phyloP scores from a whole-genome alignment of 1,139 yeast species.

The Wickerhamomyces sp. region DNA sequence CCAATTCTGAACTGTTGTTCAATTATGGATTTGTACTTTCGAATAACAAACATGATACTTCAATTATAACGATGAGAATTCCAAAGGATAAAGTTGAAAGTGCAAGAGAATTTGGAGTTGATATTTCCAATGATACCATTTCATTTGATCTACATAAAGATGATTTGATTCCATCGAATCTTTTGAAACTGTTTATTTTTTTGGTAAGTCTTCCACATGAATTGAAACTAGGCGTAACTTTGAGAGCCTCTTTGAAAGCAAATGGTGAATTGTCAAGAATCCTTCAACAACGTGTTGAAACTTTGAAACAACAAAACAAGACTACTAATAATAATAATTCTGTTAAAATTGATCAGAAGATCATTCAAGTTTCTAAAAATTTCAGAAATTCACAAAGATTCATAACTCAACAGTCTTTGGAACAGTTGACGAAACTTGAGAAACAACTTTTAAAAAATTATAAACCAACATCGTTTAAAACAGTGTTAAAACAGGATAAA shows the following conservation, averaged over 20 bases:
- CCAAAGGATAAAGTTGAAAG: conserved; percentile 29
- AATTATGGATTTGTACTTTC: conserved; percentile 67
- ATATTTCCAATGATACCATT: conserved; percentile 36
- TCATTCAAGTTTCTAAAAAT: conserved; percentile 29
- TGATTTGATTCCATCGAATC: conserved; percentile 37
- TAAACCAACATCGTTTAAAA: conserved; percentile 49
- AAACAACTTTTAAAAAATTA: conserved; percentile 41
- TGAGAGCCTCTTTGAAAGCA: conserved; percentile 57
- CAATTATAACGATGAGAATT: conserved; percentile 50
- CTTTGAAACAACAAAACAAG: too few relatives aligned
- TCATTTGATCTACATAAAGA: conserved; percentile 29
- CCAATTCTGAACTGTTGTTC: conserved; percentile 62
- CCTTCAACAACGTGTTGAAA: conserved; percentile 39
- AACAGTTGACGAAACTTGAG: conserved; percentile 44
- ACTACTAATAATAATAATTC: conserved; percentile 9
- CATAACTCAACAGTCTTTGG: conserved; percentile 41
- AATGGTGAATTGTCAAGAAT: conserved; percentile 51
- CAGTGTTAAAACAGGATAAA: conserved; percentile 49
- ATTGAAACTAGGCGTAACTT: conserved; percentile 30
- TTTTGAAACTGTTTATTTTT: conserved; percentile 48
- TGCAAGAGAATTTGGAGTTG: conserved; percentile 36
- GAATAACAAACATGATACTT: conserved; percentile 57
- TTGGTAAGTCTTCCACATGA: conserved; percentile 44
- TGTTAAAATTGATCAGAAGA: conserved; percentile 10
- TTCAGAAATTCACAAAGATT: conserved; percentile 42